These are phyloP conservation scores for Paraphoma chrysanthemicola DNA, from an alignment of 2,329 filamentous ascomycete genomes.

Conservation along the genomic window DNA sequence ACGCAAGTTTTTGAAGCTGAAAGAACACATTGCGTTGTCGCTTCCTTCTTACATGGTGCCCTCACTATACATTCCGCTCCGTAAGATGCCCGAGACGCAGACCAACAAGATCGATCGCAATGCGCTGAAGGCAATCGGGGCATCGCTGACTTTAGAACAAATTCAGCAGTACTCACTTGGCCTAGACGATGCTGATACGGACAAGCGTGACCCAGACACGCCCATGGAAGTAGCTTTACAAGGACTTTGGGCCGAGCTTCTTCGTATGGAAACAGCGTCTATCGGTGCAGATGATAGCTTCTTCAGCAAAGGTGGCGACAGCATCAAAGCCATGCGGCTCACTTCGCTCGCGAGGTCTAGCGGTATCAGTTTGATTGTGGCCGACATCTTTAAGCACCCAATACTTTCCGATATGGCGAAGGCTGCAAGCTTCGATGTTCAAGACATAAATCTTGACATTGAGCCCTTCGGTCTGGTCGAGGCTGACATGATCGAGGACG, in stretches of 20 bases:
- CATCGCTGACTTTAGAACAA: conserved; percentile 11
- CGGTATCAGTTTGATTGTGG: conserved; percentile 15
- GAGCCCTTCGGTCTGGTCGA: conserved; percentile 12
- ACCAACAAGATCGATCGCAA: conserved; percentile 17
- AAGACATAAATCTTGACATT: not conserved
- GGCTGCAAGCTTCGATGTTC: conserved; percentile 1
- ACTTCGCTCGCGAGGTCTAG: conserved; percentile 9
- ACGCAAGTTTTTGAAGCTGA: conserved; percentile 8
- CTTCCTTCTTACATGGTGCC: conserved; percentile 27
- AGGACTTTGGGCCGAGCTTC: conserved; percentile 17
- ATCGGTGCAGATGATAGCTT: conserved; percentile 24
- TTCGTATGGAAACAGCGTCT: conserved; percentile 7
- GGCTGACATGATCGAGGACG: conserved; percentile 7
- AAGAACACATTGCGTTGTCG: conserved; percentile 6
- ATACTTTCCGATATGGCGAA: conserved; percentile 26
- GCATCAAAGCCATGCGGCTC: conserved; percentile 28
- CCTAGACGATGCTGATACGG: conserved; percentile 3
- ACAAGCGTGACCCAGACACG: conserved; percentile 11
- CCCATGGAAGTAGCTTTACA: conserved; percentile 16
- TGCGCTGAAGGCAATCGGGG: conserved; percentile 9
- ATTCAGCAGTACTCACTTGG: conserved; percentile 14
- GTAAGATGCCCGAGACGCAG: conserved; percentile 14
- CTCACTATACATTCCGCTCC: conserved; percentile 20
- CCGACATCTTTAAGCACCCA: conserved; percentile 24
- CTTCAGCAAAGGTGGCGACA: conserved; percentile 29